Evolutionary conservation across 2,329 filamentous ascomycete genomes (phyloP).

Genomic region (Fusarium sambucinum): DNA sequence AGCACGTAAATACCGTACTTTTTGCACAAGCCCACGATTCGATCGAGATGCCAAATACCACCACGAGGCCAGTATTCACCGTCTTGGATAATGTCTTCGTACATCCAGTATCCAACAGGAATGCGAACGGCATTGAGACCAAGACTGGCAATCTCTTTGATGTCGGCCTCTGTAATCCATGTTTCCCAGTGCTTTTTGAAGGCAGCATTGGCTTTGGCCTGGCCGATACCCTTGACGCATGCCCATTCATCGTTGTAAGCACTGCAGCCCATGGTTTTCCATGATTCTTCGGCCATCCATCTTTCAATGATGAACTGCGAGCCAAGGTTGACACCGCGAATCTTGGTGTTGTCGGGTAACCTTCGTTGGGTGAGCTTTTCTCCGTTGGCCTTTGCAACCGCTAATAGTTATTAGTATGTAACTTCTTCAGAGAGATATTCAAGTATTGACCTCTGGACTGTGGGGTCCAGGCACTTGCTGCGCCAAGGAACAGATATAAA

Average conservation of each 20-base stretch:
- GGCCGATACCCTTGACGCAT: conserved; percentile 44
- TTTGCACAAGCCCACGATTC: conserved; percentile 46
- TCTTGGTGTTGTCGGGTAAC: conserved; percentile 28
- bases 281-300: conserved; percentile 45
- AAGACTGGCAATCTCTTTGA: conserved; percentile 42
- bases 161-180: conserved; percentile 43
- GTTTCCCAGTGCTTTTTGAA: conserved; percentile 46
- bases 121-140: conserved; percentile 46
- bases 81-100: conserved; percentile 39
- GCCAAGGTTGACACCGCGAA: conserved; percentile 47
- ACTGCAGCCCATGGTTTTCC: conserved; percentile 45
- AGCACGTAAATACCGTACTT: conserved; percentile 43
- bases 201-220: conserved; percentile 38
- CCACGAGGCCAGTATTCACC: conserved; percentile 44
- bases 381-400: neutral
- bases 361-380: conserved; percentile 25
- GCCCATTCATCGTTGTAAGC: conserved; percentile 45
- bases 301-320: conserved; percentile 48
- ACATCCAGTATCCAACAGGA: conserved; percentile 48
- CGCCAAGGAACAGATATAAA: neutral
- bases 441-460: conserved; percentile 10
- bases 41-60: conserved; percentile 45
- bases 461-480: conserved; percentile 16
- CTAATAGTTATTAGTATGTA: neutral
- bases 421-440: accelerated